Percentiles rank a stretch among this genome's conserved stretches.
Evolutionary conservation across 495 filamentous ascomycete genomes (phyloP).

Genomic region (Aspergillus indologenus): DNA sequence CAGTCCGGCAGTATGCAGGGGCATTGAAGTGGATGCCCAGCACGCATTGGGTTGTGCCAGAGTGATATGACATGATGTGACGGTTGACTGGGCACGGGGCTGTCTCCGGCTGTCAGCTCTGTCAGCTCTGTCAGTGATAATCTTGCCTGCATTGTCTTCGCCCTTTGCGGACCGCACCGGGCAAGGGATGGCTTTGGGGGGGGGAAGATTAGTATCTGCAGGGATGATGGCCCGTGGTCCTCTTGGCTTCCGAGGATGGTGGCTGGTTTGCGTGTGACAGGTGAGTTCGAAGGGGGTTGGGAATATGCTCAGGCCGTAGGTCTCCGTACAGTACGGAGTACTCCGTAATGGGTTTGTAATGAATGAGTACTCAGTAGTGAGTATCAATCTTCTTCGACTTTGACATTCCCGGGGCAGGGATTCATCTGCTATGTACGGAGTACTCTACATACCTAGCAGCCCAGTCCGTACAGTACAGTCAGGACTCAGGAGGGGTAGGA

Average conservation of each 20-base stretch:
- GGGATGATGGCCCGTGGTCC: background rate
- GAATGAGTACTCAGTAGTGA: background rate
- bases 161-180: background rate
- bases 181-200: background rate
- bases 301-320: background rate
- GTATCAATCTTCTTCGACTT: too few relatives aligned
- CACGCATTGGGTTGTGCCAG: background rate
- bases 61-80: background rate
- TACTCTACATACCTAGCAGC: too few relatives aligned
- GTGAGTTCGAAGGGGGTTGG: background rate
- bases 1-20: constrained; percentile 9
- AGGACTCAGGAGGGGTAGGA: background rate
- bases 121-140: background rate
- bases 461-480: too few relatives aligned
- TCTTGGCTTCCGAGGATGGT: background rate
- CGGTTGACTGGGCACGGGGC: background rate
- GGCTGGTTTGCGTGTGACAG: background rate
- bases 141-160: background rate
- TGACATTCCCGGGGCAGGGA: too few relatives aligned
- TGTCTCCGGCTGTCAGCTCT: background rate
- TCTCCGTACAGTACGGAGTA: background rate
- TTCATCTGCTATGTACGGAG: too few relatives aligned
- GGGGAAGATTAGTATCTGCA: background rate
- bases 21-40: background rate
- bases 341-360: background rate